Conservation (phyloP, 768 basidiomycete species). For the Tylopilus balloui region DNA sequence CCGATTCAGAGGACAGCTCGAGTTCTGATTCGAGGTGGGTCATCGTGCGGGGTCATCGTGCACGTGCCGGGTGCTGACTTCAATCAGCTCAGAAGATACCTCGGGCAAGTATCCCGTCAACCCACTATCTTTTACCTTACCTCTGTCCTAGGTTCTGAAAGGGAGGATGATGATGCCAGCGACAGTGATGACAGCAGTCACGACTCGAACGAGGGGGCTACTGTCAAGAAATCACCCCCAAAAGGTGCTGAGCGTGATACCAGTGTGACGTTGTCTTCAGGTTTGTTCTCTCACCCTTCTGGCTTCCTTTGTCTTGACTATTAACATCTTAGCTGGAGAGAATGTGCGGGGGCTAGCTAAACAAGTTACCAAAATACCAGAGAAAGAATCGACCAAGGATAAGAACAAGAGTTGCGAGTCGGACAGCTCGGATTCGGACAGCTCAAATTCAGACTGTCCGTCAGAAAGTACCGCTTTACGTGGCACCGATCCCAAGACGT, state of each 20-base stretch:
- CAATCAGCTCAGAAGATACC: constrained; percentile 16
- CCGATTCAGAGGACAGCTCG: constrained; percentile 22
- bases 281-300: constrained; percentile 7
- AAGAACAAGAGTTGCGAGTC: constrained; percentile 5
- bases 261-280: constrained; percentile 39
- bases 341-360: not conserved
- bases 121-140: not conserved
- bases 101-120: constrained; percentile 18
- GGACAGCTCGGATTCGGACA: constrained; percentile 15
- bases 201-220: not conserved
- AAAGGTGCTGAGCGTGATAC: constrained; percentile 31
- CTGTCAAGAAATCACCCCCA: constrained; percentile 1
- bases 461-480: constrained; percentile 10
- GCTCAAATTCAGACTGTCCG: constrained; percentile 16
- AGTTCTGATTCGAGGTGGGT: constrained; percentile 27
- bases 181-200: constrained; percentile 9
- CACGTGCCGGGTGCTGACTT: constrained; percentile 6
- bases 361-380: not conserved
- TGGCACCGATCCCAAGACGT: constrained; percentile 16
- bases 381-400: constrained; percentile 2
- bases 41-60: not conserved
- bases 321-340: constrained; percentile 12
- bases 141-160: constrained; percentile 16
- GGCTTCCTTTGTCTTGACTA: constrained; percentile 1
- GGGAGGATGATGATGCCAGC: constrained; percentile 7